Evolutionary conservation across 345 rosid species (phyloP), one percentile per base, ranked within the genome.

Genomic region (Cardamine chenopodiifolia): DNA sequence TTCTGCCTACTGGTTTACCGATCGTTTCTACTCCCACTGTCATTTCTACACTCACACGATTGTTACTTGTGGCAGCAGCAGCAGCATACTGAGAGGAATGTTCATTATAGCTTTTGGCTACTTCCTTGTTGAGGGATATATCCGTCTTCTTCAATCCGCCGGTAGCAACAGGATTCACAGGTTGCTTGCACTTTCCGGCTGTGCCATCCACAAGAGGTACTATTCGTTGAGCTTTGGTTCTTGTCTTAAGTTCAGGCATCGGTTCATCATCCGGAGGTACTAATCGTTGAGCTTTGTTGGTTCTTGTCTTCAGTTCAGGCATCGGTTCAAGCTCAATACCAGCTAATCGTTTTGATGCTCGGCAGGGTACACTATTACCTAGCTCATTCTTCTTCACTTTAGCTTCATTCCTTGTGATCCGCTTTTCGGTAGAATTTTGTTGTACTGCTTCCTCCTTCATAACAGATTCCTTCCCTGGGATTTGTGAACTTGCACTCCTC

Each of bases 281-380:
- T 32, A 54, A 68, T 84, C 58, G 82, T 71, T 69, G 79, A 31
- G 72, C 85, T 70, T 89, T 80, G 42, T 88, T 80, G 39, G 75
- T 68, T 59, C 66, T 80, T 70, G 83, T 42, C 73, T 84, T 76
- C 32, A 87, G 79, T 78, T 90, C 94, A 64, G 88, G 86, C 34
- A 77, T 76, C 25, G 88, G 88, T 71, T 90, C 87, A 62, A 86
- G 89, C 48, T 86, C 86, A 64, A 92, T 67, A 45, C 97, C 98
- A 78, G 99, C 93, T 70, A 96, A 92, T 18, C 98, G 86, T 79
- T 86, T 92, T 74, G 99, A 96, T 73, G 91, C 74, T 62, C 97
- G 83, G 29, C 90, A 86, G 42, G 94, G 85, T 59, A 82, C 54
- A 42, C 79, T 72, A 26, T 73, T 25, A 42, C 35, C 19, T 50